Percentiles rank a stretch among this genome's conserved stretches.
Conservation (phyloP, 2,329 filamentous ascomycete genomes). For the Rutstroemia sydowiana region DNA sequence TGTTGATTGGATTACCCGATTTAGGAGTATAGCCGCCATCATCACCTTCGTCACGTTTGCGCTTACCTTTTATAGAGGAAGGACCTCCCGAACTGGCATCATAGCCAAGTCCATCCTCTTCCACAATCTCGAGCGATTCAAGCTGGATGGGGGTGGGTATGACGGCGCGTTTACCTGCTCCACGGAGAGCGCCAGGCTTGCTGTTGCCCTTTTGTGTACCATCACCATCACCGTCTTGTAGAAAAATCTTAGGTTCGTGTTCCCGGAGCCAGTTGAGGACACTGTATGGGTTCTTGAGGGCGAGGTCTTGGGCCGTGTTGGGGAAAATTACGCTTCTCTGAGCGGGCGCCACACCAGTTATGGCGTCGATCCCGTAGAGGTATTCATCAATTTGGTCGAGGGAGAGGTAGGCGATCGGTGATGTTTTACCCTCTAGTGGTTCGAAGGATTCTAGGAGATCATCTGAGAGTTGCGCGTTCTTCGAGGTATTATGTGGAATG, state of each 20-base stretch:
- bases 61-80: constrained; percentile 31
- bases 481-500: constrained; percentile 21
- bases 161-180: constrained; percentile 30
- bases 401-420: constrained; percentile 60
- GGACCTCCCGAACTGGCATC: constrained; percentile 23
- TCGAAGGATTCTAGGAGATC: constrained; percentile 32
- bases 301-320: constrained; percentile 39
- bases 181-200: constrained; percentile 29
- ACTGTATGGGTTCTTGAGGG: constrained; percentile 73
- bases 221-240: constrained; percentile 46
- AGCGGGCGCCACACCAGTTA: constrained; percentile 27
- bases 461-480: constrained; percentile 22
- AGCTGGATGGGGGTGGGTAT: constrained; percentile 28
- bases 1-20: constrained; percentile 34
- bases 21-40: constrained; percentile 49
- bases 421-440: constrained; percentile 40
- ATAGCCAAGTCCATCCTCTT: constrained; percentile 31
- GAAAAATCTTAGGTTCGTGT: constrained; percentile 75
- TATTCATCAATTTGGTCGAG: constrained; percentile 69
- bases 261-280: constrained; percentile 94
- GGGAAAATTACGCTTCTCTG: constrained; percentile 30
- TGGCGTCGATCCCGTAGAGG: constrained; percentile 48
- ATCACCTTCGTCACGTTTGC: constrained; percentile 45
- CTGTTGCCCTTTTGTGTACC: constrained; percentile 37
- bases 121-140: constrained; percentile 30